Evolutionary conservation across 1,284 basidiomycete genomes (phyloP), one percentile per base, ranked within the genome.

Genomic region (Apiotrichum gamsii): DNA sequence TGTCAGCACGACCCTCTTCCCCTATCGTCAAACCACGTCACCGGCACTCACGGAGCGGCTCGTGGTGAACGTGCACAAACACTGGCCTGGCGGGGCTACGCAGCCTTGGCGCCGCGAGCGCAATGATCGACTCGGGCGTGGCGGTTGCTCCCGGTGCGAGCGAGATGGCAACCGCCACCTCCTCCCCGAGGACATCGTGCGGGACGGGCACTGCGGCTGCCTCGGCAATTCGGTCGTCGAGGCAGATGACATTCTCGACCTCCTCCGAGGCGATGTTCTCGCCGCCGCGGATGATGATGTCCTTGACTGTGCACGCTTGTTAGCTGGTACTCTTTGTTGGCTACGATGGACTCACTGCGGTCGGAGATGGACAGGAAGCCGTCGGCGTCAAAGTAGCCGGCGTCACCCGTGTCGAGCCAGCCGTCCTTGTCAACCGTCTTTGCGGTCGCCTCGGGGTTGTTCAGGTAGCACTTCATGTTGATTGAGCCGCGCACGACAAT

Each of bases 361-460:
- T 70, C 68, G 18, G 59, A 54, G 42, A 70, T 64, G 43, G 58
- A 66, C 23, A 70, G 34, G 46, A 61, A 65, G 8, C 62, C 67
- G 3, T 69, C 64, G 10, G 53, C 45, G 45, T 69, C 67, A 5
- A 69, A 32, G 39, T 44, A 60, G 5, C 56, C 68, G 1, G 58
- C 52, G 58, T 70, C 68, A 9, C 68, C 68, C 2, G 68, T 65
- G 50, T 68, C 62, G 13, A 70, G 48, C 68, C 68, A 70, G 16
- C 68, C 67, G 25, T 68, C 63, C 8, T 24, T 18, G 45, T 67
- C 64, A 15, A 51, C 15, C 14, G 40, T 28, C 19, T 41, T 47
- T 9, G 33, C 34, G 4, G 53, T 55, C 9, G 53, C 53, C 40
- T 44, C 39, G 28, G 28, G 25, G 42, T 55, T 42, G 21, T 44